A percentile compares a stretch with the other conserved stretches of the same genome.
These are phyloP conservation scores for Dactylellina parvicollis DNA, from an alignment of 2,329 filamentous ascomycete species.

Conservation along the genomic window DNA sequence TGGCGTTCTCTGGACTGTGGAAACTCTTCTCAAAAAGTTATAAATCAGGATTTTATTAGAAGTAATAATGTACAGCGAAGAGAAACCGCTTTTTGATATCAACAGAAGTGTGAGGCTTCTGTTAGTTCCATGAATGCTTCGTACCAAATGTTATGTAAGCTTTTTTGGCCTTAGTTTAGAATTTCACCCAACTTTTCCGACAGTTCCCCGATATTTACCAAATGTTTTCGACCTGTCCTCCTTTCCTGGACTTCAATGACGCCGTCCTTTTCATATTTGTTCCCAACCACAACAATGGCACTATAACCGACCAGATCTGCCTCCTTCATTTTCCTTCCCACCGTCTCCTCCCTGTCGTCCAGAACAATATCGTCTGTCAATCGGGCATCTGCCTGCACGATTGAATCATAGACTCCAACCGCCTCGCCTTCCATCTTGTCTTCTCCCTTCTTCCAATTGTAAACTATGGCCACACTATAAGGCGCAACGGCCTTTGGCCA, in stretches of 20 bases:
- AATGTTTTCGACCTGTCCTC: conserved; percentile 70
- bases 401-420: conserved; percentile 47
- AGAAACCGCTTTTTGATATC: too few relatives aligned
- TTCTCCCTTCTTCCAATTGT: conserved; percentile 64
- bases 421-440: conserved; percentile 66
- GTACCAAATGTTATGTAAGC: neutral
- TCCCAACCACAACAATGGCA: conserved; percentile 80
- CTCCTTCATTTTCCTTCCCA: conserved; percentile 89
- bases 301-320: conserved; percentile 91
- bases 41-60: neutral
- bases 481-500: conserved; percentile 91
- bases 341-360: conserved; percentile 75
- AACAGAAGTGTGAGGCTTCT: too few relatives aligned
- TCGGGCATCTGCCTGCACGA: conserved; percentile 43
- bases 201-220: conserved; percentile 67
- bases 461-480: conserved; percentile 77
- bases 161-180: conserved; percentile 55
- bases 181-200: conserved; percentile 58
- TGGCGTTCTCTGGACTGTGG: conserved; percentile 22
- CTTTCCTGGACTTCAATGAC: conserved; percentile 83
- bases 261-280: conserved; percentile 69
- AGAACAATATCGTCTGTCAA: conserved; percentile 70
- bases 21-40: conserved; percentile 40
- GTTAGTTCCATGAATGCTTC: too few relatives aligned
- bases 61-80: neutral